A percentile compares a stretch with the other conserved stretches of the same genome.
These are phyloP conservation scores for Pythium phragmitis DNA, from an alignment of 352 stramenopile species.

Conservation along the genomic window DNA sequence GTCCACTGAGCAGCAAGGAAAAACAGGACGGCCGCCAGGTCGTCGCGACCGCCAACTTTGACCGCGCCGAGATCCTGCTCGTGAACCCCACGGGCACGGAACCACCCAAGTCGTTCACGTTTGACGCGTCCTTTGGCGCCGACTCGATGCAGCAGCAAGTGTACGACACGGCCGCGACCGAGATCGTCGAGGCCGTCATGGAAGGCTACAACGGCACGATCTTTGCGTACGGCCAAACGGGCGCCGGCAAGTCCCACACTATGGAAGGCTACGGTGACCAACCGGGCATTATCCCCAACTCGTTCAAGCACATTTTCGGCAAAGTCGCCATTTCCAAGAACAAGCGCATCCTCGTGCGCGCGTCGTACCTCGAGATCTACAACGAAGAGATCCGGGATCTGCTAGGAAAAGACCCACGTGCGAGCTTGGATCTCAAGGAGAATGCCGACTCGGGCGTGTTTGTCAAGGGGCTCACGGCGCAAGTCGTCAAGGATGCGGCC, in stretches of 20 bases:
- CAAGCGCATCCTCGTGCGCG: slow-evolving; percentile 95
- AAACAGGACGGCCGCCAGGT: slow-evolving; percentile 89
- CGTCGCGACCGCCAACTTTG: slow-evolving; percentile 86
- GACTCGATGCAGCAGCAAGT: slow-evolving; percentile 93
- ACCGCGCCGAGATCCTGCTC: slow-evolving; percentile 89
- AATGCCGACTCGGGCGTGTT: slow-evolving; percentile 90
- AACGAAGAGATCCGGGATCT: slow-evolving; percentile 98
- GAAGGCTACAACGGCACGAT: slow-evolving; percentile 93
- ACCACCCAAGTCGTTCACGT: slow-evolving; percentile 95
- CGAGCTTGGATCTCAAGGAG: slow-evolving; percentile 90
- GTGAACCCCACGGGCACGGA: slow-evolving; percentile 82
- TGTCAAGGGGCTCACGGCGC: slow-evolving; percentile 84
- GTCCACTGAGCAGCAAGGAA: slow-evolving; percentile 94
- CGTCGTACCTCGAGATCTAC: slow-evolving; percentile 97
- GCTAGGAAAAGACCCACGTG: slow-evolving; percentile 80
- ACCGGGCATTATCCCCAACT: slow-evolving; percentile 89
- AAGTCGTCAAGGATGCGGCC: slow-evolving; percentile 87
- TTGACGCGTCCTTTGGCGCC: slow-evolving; percentile 95
- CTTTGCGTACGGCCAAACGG: slow-evolving; percentile 90
- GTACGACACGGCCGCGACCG: slow-evolving; percentile 87
- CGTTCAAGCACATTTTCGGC: slow-evolving; percentile 91
- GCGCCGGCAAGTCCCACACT: slow-evolving; percentile 87
- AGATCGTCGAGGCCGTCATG: slow-evolving; percentile 91
- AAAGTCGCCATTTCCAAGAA: slow-evolving; percentile 86
- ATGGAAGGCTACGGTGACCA: slow-evolving; percentile 85